Percentiles rank a stretch among this genome's conserved stretches.
These are phyloP conservation scores for Isabelozyma rhagii DNA, from an alignment of 805 yeast genomes.

Conservation along the genomic window DNA sequence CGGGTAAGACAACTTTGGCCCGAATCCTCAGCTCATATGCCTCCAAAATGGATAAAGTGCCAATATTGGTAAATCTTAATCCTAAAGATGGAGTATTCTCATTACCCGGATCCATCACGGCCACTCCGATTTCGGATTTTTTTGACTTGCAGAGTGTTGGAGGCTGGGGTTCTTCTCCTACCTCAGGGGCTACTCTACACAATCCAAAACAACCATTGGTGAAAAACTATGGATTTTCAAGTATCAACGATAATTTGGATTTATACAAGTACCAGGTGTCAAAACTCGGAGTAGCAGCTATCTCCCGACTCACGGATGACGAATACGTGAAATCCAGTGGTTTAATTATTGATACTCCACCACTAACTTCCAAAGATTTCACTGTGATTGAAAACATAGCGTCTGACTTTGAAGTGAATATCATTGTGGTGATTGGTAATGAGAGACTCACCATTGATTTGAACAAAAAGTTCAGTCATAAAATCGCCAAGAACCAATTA, in stretches of 20 bases:
- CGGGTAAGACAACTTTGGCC: conserved; percentile 78
- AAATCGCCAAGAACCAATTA: conserved; percentile 27
- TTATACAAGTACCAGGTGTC: conserved; percentile 50
- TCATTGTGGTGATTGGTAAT: conserved; percentile 70
- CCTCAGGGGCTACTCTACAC: conserved; percentile 68
- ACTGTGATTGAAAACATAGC: conserved; percentile 55
- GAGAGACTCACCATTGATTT: conserved; percentile 68
- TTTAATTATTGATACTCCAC: conserved; percentile 71
- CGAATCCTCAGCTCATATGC: conserved; percentile 76
- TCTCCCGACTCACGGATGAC: conserved; percentile 53
- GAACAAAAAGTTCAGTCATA: conserved; percentile 44
- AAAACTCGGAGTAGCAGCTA: conserved; percentile 47
- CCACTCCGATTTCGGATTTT: conserved; percentile 77
- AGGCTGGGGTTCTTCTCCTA: conserved; percentile 75
- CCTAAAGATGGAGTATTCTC: conserved; percentile 69
- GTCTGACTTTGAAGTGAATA: conserved; percentile 55
- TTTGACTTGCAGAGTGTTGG: conserved; percentile 68
- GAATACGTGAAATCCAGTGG: conserved; percentile 47
- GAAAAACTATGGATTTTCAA: conserved; percentile 71
- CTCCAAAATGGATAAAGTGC: conserved; percentile 60
- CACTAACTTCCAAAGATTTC: conserved; percentile 49
- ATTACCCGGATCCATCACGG: conserved; percentile 81
- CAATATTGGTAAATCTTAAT: conserved; percentile 75
- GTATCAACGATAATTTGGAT: conserved; percentile 52
- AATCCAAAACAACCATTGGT: conserved; percentile 92